A percentile compares a stretch with the other conserved stretches of the same genome.
Conservation (phyloP, 805 yeast species). For the Starmerella powellii region DNA sequence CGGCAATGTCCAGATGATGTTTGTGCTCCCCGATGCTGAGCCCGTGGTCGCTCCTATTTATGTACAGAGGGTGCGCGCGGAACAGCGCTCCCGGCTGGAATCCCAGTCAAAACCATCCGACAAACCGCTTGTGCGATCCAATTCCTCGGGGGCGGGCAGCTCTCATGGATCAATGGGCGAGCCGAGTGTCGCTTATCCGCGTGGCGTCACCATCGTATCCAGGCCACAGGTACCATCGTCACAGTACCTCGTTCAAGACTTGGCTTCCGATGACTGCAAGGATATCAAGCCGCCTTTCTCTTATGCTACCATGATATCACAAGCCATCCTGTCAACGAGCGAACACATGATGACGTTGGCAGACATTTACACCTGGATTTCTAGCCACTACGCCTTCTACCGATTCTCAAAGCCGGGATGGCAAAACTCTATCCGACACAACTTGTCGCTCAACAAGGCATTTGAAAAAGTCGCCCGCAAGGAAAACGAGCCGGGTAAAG, state of each 20-base stretch:
- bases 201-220: constrained; percentile 34
- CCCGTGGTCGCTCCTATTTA: constrained; percentile 45
- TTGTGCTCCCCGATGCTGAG: constrained; percentile 80
- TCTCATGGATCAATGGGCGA: background rate
- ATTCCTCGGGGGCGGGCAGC: background rate
- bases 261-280: constrained; percentile 80
- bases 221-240: constrained; percentile 30
- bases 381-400: constrained; percentile 79
- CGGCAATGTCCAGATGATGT: constrained; percentile 99
- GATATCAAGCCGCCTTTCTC: constrained; percentile 94
- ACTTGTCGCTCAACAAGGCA: constrained; percentile 86
- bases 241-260: constrained; percentile 31
- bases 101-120: background rate
- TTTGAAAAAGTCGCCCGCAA: constrained; percentile 94
- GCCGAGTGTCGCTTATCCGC: constrained; percentile 26
- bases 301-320: constrained; percentile 97
- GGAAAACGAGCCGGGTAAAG: constrained; percentile 95
- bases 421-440: constrained; percentile 97
- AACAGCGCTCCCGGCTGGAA: background rate
- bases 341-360: constrained; percentile 83
- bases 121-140: background rate
- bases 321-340: constrained; percentile 77
- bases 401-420: constrained; percentile 89
- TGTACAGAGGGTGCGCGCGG: constrained; percentile 6
- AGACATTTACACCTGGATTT: constrained; percentile 86